Base-by-base conservation (phyloP, 495 filamentous ascomycete genomes). In the Parmelia sp. region DNA sequence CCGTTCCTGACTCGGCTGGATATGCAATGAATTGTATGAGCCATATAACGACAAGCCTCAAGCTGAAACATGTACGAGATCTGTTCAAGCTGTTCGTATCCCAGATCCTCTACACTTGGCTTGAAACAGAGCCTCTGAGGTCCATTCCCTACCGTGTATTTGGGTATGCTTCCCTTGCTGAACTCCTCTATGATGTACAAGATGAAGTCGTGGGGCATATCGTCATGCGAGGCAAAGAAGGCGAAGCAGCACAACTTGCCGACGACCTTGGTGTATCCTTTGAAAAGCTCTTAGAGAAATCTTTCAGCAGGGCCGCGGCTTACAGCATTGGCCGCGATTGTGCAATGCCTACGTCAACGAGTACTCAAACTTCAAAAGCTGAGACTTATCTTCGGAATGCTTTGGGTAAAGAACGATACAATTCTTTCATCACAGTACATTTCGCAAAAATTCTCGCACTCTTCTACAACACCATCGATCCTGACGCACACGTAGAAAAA, bases 91-190 rank as follows among this genome's bases (percentile, higher is more conserved):
- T 97, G 5, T 97, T 97, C 70, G 86, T 89, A 23, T 86, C 92
- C 29, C 95, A 99, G 72, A 80, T 97, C n/a, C 78, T 97, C 7
- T 96, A 90, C 72, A 96, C 92, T 0, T 97, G 94, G 95, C 83
- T 92, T 4, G 83, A 88, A 64, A 73, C 74, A 2, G 82, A 87
- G 58, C 74, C 80, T 33, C 74, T 96, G 15, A 76, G 78, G 2
- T 79, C 82, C 4, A 88, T 97, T 61, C 92, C 94, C 12, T 96
- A 84, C 68, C 76, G 79, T 55, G 89, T 92, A 14, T 97, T 96
- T 75, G 87, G 86, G 3, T 99, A 93, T 73, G 61, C 72, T 4
- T 84, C 69, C 36, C 81, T 96, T 0, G 74, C 79, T 59, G 87
- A 90, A 19, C 82, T 97, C 58, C 72, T 97, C 21, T 66, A 71